Conservation (phyloP, 1,139 yeast species). For the Geotrichum cucujoidarum region DNA sequence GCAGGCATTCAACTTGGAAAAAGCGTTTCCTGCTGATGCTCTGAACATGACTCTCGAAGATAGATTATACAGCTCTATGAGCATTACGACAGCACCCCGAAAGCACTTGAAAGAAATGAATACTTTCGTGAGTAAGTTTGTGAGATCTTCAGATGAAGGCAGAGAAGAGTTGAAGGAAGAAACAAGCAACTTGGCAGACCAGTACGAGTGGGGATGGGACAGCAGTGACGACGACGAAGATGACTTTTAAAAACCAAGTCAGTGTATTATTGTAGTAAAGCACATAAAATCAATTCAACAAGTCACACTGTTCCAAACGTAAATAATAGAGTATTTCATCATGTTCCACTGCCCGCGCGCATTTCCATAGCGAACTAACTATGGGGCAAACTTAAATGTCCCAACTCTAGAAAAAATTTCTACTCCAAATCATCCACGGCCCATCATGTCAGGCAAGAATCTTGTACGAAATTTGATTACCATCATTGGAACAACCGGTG, state of each 20-base stretch:
- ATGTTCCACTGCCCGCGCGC: too few relatives aligned
- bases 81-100: slow-evolving; percentile 46
- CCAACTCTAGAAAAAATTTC: not conserved
- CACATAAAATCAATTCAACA: too few relatives aligned
- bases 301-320: too few relatives aligned
- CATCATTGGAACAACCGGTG: slow-evolving; percentile 95
- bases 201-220: slow-evolving; percentile 56
- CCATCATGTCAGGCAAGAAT: slow-evolving; percentile 18
- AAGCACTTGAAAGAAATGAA: slow-evolving; percentile 47
- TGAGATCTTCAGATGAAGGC: slow-evolving; percentile 50
- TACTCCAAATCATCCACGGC: not conserved
- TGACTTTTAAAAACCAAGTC: slow-evolving; percentile 16
- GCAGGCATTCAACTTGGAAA: slow-evolving; percentile 24
- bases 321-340: too few relatives aligned
- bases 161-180: slow-evolving; percentile 61
- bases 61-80: slow-evolving; percentile 39
- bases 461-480: slow-evolving; percentile 45
- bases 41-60: slow-evolving; percentile 22
- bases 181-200: slow-evolving; percentile 46
- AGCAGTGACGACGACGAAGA: slow-evolving; percentile 38
- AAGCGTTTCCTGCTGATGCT: slow-evolving; percentile 27
- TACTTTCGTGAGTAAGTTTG: slow-evolving; percentile 42
- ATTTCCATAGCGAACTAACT: too few relatives aligned
- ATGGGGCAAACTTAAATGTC: too few relatives aligned
- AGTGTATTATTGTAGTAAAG: too few relatives aligned